Conservation (phyloP, 176 grass and related monocot species). For the Zizania latifolia region DNA sequence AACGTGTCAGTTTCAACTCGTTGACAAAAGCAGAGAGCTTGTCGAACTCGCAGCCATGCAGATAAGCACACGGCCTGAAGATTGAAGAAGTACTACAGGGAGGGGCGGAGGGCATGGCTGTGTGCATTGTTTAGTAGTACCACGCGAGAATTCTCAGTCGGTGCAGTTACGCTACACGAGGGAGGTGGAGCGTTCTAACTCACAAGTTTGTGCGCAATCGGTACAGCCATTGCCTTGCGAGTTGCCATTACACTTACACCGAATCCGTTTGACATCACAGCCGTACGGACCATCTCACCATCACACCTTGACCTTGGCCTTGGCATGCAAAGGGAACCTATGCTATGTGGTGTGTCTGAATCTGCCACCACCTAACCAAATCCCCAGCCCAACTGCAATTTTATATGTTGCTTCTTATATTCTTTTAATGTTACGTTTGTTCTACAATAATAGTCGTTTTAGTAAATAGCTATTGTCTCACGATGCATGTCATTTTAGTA, state of each 20-base stretch:
- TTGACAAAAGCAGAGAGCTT: background rate
- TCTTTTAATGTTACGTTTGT: too few species aligned
- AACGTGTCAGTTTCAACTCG: background rate
- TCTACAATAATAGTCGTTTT: background rate
- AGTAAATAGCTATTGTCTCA: too few species aligned
- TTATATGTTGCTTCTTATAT: too few species aligned
- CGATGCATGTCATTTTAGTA: too few species aligned
- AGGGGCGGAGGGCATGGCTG: background rate
- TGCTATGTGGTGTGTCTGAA: too few species aligned
- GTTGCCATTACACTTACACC: too few species aligned
- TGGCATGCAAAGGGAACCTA: background rate
- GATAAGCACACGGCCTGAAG: background rate
- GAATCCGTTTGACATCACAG: conserved; percentile 27
- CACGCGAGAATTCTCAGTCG: background rate
- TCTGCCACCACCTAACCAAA: too few species aligned
- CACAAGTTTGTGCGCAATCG: conserved; percentile 11
- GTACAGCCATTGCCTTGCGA: background rate
- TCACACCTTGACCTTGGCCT: background rate
- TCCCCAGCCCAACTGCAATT: too few species aligned
- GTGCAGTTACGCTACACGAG: background rate
- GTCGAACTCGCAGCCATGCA: conserved; percentile 22
- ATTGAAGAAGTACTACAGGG: conserved; percentile 14
- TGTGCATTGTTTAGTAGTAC: background rate
- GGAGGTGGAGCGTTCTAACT: conserved; percentile 23
- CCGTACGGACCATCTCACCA: background rate